These are phyloP conservation scores for Claviceps pazoutovae DNA, from an alignment of 2,329 filamentous ascomycete species.

Conservation along the genomic window DNA sequence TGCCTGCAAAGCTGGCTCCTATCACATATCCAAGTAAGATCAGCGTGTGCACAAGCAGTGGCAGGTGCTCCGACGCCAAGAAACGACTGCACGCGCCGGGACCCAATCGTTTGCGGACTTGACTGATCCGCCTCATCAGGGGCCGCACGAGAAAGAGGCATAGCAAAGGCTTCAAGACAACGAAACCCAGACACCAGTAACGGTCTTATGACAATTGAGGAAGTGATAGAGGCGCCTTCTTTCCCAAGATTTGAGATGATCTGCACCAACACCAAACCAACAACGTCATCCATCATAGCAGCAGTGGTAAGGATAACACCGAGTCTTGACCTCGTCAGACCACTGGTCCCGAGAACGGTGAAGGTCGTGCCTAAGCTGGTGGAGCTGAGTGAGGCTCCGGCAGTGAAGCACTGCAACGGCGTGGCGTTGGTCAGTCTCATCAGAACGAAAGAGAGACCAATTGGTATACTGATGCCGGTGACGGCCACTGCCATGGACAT, in stretches of 20 bases:
- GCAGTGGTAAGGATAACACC: conserved; percentile 55
- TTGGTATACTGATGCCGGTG: conserved; percentile 50
- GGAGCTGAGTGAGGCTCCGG: conserved; percentile 59
- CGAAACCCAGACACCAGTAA: conserved; percentile 37
- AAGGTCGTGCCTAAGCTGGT: conserved; percentile 62
- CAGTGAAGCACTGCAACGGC: conserved; percentile 51
- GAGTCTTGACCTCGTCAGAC: conserved; percentile 27
- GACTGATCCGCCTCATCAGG: conserved; percentile 21
- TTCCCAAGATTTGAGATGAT: conserved; percentile 52
- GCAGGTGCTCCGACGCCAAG: conserved; percentile 18
- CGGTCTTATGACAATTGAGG: conserved; percentile 28
- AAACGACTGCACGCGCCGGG: conserved; percentile 12
- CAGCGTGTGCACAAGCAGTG: conserved; percentile 31
- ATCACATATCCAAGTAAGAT: conserved; percentile 36
- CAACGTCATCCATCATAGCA: conserved; percentile 72
- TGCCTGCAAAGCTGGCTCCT: conserved; percentile 43
- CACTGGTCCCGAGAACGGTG: conserved; percentile 33
- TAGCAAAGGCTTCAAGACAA: conserved; percentile 28
- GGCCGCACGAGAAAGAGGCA: conserved; percentile 33
- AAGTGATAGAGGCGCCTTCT: conserved; percentile 11
- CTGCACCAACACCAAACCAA: conserved; percentile 64
- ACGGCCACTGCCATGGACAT: conserved; percentile 49
- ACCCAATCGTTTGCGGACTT: conserved; percentile 10
- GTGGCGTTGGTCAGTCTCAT: conserved; percentile 33
- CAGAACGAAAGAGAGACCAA: conserved; percentile 51